Base-by-base conservation (phyloP, 495 filamentous ascomycete species). In the Ramalina intermedia region DNA sequence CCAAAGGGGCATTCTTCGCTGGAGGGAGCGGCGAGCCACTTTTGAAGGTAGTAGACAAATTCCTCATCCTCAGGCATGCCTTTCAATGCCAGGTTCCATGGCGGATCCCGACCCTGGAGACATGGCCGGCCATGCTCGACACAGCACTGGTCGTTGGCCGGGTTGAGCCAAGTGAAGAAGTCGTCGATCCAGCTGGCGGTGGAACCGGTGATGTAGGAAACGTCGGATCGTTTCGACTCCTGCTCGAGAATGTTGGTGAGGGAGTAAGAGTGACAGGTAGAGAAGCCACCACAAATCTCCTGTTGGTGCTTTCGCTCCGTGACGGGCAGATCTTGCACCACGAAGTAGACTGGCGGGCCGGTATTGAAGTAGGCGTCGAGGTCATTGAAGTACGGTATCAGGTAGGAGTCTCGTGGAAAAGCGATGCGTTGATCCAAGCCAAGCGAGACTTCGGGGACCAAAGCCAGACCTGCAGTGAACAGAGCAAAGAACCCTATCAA, bases 151-250 rank as follows among this genome's bases (percentile, higher is more conserved):
- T 85, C 80, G 47, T 88, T 81, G 13, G 71, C 69, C 0, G 93
- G 93, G 55, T 96, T 91, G 13, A 96, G 70, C 93, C 93, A 98
- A 52, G 84, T 78, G 65, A 96, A 85, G 64, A 85, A 95, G 58
- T 98, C 91, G 61, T 98, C 91, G 26, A 98, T 71, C 91, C 91
- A 98, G 61, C 85, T 94, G 17, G 91, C 91, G 5, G 88, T 80
- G 1, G 88, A 79, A n/a, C 87, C 81, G n/a, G 85, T 70, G 51
- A 98, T 84, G 63, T 93, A 96, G 3, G 88, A 95, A 4, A 87
- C 73, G n/a, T 90, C 74, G 0, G 87, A 72, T 14, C 93, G 76
- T 65, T 94, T 96, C 4, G 90, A 78, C 66, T 98, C 91, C 61
- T 85, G 82, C 57, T 96, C 91, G 6, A 98, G 69, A 2, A 94